Base-by-base conservation (phyloP, 495 filamentous ascomycete species). In the Aspergillus hancockii region DNA sequence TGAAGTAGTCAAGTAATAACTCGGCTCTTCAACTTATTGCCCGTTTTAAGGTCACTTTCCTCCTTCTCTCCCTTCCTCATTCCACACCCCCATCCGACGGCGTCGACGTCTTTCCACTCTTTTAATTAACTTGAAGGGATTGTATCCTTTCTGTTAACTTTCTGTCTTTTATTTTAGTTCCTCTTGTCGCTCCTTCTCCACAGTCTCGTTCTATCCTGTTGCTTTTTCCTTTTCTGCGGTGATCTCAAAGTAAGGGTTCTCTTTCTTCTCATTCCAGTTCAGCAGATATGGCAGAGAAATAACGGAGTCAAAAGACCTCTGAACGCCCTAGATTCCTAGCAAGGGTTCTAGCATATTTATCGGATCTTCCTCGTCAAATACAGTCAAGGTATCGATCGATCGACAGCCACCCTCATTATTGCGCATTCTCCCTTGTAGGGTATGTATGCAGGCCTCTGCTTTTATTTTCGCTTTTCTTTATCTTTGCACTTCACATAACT, bases 41-140 rank as follows among this genome's bases (percentile, higher is more conserved):
- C 45, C 16, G 31, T 38, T 46, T 43, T 46, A 55, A 41, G 8
- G 25, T 18, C 40, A 22, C 31, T 46, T 45, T 55, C 22, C 25
- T 19, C 38, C 34, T 28, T 41, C 53, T 41, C 53, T 21, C 40
- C 40, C 19, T 46, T 25, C 25, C 43, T 25, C 21, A 40, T 53
- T 36, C 43, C 36, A 52, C 18, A 8, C 16, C 28, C 16, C 49
- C 34, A 40, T 45, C 38, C 30, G 36, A 45, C 56, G 57, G 41
- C 38, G 34, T 53, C 54, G 40, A 58, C 54, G 60, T 54, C 54
- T 36, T 62, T 58, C 22, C 54, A 32, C 54, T 62, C 54, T 30
- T 62, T 62, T 53, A 13, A 4, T 25, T 41, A 51, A 14, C 8
- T 28, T 12, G 43, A 25, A 23, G 25, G 45, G 36, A 51, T 41